Evolutionary conservation across 208 protist species (phyloP), one percentile per base, ranked within the genome.

Genomic region (Acanthamoeba divionensis): DNA sequence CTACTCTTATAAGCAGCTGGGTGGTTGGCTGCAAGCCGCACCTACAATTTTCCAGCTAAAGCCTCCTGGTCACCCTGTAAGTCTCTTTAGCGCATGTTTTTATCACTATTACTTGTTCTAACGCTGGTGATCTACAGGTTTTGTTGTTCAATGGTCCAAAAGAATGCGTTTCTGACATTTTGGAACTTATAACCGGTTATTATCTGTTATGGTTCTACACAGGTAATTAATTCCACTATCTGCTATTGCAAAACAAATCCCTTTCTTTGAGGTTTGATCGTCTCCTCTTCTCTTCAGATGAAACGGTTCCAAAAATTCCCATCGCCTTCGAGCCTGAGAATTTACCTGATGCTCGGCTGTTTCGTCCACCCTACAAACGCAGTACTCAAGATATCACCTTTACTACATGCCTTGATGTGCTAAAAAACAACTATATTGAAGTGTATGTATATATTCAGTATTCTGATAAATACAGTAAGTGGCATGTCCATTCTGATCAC

Each of bases 151-250:
- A 82, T 0, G 71, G 47, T 12, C 8, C 38, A 15, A 31, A n/a
- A 10, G 71, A 82, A 8, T 57, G 48, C 71, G 48, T 82, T 12
- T 60, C 24, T 21, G 71, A 82, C 45, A 82, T 82, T 13, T 13
- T 82, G 45, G 71, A 82, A 50, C 38, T 57, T 41, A 29, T 82
- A 33, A 60, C 71, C 12, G 71, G 71, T n/a, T 82, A 82, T 33
- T 82, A 82, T 50, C 48, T 57, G 44, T 45, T 82, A 26, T n/a
- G 31, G 0, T 50, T 82, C 21, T 31, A 82, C 45, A n/a, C 52
- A 18, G 52, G 52, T 60, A n/a, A 18, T n/a, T n/a, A 60, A n/a
- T 18, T 24, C 18, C n/a, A 60, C 52, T n/a, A 60, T 24, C 52
- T 60, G 52, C 18, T 60, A 60, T 60, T n/a, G 52, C 18, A 60